A percentile compares a stretch with the other conserved stretches of the same genome.
phyloP scores from a whole-genome alignment of 1,139 yeast genomes.

The Taphrina pruni region DNA sequence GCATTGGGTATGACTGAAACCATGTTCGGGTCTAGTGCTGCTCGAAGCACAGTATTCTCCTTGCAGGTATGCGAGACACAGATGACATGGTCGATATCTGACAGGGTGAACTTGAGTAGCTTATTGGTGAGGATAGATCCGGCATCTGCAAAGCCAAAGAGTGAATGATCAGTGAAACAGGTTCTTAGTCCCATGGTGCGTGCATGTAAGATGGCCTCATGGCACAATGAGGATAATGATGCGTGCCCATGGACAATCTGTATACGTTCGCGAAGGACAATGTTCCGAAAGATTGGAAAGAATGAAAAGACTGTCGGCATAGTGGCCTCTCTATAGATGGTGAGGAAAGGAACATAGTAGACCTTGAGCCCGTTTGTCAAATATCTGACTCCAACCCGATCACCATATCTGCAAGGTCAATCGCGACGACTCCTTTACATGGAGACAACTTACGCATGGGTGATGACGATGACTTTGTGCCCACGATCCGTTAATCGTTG shows the following conservation, averaged over 20 bases:
- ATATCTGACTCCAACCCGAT: slow-evolving; percentile 78
- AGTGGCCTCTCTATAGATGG: slow-evolving; percentile 67
- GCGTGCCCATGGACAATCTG: slow-evolving; percentile 97
- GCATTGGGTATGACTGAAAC: slow-evolving; percentile 97
- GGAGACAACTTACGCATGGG: slow-evolving; percentile 50
- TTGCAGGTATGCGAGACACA: slow-evolving; percentile 94
- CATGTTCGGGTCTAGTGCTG: slow-evolving; percentile 73
- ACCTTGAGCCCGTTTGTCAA: slow-evolving; percentile 91
- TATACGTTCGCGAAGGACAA: slow-evolving; percentile 80
- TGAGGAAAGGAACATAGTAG: slow-evolving; percentile 80
- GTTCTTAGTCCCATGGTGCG: slow-evolving; percentile 91
- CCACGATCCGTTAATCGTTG: slow-evolving; percentile 80
- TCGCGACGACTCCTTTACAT: background rate
- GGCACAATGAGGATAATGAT: slow-evolving; percentile 81
- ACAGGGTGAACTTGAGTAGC: slow-evolving; percentile 76
- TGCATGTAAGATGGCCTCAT: slow-evolving; percentile 88
- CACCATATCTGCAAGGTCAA: slow-evolving; percentile 65
- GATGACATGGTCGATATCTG: slow-evolving; percentile 88
- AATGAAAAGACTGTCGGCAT: slow-evolving; percentile 89
- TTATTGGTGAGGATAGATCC: slow-evolving; percentile 87
- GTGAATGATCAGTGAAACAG: slow-evolving; percentile 92
- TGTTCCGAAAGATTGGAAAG: slow-evolving; percentile 83
- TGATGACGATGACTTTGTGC: slow-evolving; percentile 86
- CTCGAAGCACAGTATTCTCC: slow-evolving; percentile 90
- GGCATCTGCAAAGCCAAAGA: slow-evolving; percentile 90